Base-by-base conservation (phyloP, 768 basidiomycete species). In the Psilocybe tampanensis region DNA sequence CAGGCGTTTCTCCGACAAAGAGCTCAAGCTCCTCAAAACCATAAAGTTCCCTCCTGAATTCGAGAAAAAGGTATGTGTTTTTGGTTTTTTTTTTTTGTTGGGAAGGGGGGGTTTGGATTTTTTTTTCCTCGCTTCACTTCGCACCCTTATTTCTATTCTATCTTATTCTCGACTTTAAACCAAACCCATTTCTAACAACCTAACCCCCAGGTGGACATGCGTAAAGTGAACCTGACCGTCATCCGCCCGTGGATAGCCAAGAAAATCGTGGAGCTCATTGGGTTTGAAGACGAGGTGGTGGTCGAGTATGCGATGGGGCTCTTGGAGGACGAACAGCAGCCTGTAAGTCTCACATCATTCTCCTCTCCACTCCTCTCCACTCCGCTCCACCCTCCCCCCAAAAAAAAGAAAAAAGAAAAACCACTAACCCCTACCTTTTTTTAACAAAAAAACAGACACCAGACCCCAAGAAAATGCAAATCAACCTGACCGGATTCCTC, bases 271-370 rank as follows among this genome's bases (percentile, higher is more conserved):
- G 92, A 95, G 56, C 81, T 97, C 19, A 85, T 95, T 42, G 94
- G 95, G 2, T 86, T 98, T 34, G 97, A 99, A 66, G 97, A 99
- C 72, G 97, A 99, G 69, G 88, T 99, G 42, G 89, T 98, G 41
- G 87, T 98, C 24, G 96, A 98, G 68, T 98, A 97, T 68, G 94
- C 94, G 17, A 93, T 94, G 86, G 94, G 94, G 17, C 79, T 98
- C 18, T 76, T 99, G 5, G 97, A 99, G 68, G 93, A 97, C 64
- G 79, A 86, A 47, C 80, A 84, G 15, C 83, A 90, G 61, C 89
- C 91, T n/a, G 95, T 96, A 60, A 62, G 88, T 70, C 15, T n/a
- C n/a, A n/a, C n/a, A n/a, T 29, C 29, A 29, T 29, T 29, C 13
- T 43, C 0, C 24, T 44, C 9, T 43, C 1, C 23, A 43, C 8